Evolutionary conservation across 1,284 basidiomycete species (phyloP), one percentile per base, ranked within the genome.

Genomic region (Marasmius sp.): DNA sequence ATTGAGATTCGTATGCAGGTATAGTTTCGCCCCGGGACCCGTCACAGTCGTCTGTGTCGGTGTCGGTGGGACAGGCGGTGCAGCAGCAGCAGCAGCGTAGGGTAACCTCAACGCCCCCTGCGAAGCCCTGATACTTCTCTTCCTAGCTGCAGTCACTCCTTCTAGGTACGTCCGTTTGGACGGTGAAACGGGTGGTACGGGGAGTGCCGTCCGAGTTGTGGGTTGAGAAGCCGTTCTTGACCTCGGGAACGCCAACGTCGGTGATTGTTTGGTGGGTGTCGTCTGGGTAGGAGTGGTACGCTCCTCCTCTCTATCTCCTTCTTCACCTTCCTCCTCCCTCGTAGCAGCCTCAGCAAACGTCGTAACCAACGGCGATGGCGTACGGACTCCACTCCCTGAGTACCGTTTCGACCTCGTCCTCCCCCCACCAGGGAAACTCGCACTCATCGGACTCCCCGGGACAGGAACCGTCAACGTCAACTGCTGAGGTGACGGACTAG

Each of bases 71-170:
- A 52, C 48, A 36, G 60, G 36, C 1, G 60, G 36, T 10, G 49
- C 18, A 7, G 38, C 4, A n/a, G 59, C 61, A 18, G 50, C 5
- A n/a, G 51, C 33, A 27, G 50, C 41, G 41, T 38, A 71, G 14
- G 82, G 84, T 27, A 88, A 71, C 1, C 87, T 81, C 34, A 89
- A 73, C 66, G 83, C 87, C 39, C 83, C 79, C 66, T 85, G 82
- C 11, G 85, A 87, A 10, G 82, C 76, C 18, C 86, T 81, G 59
- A 79, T 72, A 68, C 85, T 87, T 41, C 87, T 79, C 65, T 77
- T 84, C 62, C 82, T 81, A 9, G 88, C 88, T 3, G 87, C 85
- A 38, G 78, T 77, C 11, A 89, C 82, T 6, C 79, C 75, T n/a
- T 47, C 45, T 2, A 47, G 45, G 6, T 47, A n/a, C 20, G 45